Evolutionary conservation across 164 flowering plant species (phyloP).

Genomic region (Tinospora cordifolia): DNA sequence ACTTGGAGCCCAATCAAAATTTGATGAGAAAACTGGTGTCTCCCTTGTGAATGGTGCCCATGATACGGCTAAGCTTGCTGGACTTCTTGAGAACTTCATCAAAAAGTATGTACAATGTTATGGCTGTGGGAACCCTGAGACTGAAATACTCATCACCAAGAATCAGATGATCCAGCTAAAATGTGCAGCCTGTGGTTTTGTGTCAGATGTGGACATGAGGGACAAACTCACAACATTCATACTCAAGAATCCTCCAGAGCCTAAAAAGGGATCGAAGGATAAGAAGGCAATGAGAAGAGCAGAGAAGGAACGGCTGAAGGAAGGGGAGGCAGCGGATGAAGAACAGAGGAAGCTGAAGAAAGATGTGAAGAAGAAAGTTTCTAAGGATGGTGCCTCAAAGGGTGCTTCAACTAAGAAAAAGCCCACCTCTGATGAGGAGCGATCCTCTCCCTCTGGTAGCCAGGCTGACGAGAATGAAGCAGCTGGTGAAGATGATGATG

Average conservation of each 20-base stretch:
- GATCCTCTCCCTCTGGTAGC: conserved; percentile 33
- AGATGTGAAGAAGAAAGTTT: conserved; percentile 50
- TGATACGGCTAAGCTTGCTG: conserved; percentile 79
- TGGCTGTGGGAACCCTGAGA: conserved; percentile 94
- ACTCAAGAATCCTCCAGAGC: conserved; percentile 80
- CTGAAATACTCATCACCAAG: conserved; percentile 68
- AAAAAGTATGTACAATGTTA: conserved; percentile 92
- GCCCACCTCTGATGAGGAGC: conserved; percentile 55
- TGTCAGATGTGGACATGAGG: conserved; percentile 95
- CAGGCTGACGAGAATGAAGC: conserved; percentile 45
- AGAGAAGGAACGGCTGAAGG: conserved; percentile 88
- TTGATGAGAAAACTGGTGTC: conserved; percentile 80
- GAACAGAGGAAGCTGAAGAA: conserved; percentile 67
- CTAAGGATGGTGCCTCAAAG: conserved; percentile 29
- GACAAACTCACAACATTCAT: conserved; percentile 84
- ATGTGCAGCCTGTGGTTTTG: conserved; percentile 89
- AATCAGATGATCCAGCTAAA: conserved; percentile 74
- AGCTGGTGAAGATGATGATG: conserved; percentile 41
- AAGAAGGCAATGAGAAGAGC: conserved; percentile 92
- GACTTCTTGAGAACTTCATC: conserved; percentile 79
- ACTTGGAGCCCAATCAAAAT: conserved; percentile 91
- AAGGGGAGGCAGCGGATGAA: conserved; percentile 88
- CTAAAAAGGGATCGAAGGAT: conserved; percentile 70
- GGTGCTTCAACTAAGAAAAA: conserved; percentile 43
- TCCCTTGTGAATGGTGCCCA: conserved; percentile 85